A percentile compares a stretch with the other conserved stretches of the same genome.
Evolutionary conservation across 2,329 filamentous ascomycete genomes (phyloP).

Genomic region (Apiospora saccharicola): DNA sequence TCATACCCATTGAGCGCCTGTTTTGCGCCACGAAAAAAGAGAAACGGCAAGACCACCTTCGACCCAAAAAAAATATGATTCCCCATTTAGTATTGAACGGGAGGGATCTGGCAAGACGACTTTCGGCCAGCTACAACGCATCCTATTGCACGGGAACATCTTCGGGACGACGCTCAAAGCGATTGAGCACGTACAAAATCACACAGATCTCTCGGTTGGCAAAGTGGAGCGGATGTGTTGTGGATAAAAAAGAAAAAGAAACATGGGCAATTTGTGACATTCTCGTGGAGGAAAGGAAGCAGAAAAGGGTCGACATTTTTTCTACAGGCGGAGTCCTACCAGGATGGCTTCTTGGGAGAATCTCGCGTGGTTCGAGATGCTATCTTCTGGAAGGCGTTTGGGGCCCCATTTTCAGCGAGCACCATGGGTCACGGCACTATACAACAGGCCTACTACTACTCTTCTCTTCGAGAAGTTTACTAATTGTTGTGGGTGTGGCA

Average conservation of each 20-base stretch:
- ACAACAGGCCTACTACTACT: constrained; percentile 6
- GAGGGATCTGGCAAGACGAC: constrained; percentile 12
- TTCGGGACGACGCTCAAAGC: neutral
- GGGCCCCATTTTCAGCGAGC: constrained; percentile 10
- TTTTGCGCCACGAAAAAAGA: constrained; percentile 35
- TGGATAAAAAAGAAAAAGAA: neutral
- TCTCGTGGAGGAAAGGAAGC: constrained; percentile 17
- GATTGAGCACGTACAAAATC: neutral
- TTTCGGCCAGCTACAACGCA: constrained; percentile 18
- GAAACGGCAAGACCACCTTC: constrained; percentile 38
- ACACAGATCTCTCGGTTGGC: neutral
- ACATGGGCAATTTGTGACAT: constrained; percentile 19
- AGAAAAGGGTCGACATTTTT: constrained; percentile 20
- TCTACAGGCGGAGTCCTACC: constrained; percentile 13
- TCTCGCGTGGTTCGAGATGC: constrained; percentile 26
- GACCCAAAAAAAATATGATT: constrained; percentile 40
- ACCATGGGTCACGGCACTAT: neutral
- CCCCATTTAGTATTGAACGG: constrained; percentile 27
- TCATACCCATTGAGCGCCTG: constrained; percentile 45
- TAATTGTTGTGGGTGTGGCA: constrained; percentile 20
- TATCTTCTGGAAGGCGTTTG: constrained; percentile 21
- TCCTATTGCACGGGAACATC: constrained; percentile 4
- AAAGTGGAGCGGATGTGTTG: neutral
- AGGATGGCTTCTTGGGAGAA: constrained; percentile 22
- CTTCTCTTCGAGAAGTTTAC: neutral